Percentiles rank a stretch among this genome's conserved stretches.
Evolutionary conservation across 1,139 yeast species (phyloP).

Genomic region (Williopsis jadinii): DNA sequence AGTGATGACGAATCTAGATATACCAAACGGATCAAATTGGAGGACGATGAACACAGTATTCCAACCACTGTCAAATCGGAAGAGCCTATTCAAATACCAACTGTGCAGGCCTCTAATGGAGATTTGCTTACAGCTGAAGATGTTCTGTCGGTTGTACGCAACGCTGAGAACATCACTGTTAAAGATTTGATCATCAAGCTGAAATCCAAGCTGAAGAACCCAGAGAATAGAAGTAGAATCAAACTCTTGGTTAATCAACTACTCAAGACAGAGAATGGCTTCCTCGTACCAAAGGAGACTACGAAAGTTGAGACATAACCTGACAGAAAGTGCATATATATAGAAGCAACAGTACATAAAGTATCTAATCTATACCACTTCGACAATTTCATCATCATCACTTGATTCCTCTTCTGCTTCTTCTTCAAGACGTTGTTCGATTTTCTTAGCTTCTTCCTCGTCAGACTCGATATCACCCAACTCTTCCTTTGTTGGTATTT

Average conservation of each 20-base stretch:
- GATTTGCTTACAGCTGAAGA: conserved; percentile 58
- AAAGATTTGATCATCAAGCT: conserved; percentile 57
- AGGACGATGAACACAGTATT: conserved; percentile 3
- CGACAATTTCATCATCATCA: conserved; percentile 14
- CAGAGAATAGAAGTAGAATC: conserved; percentile 63
- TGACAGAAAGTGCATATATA: neutral
- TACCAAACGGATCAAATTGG: conserved; percentile 39
- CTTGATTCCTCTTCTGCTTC: conserved; percentile 21
- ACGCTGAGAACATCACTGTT: conserved; percentile 40
- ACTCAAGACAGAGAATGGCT: conserved; percentile 61
- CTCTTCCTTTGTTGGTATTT: conserved; percentile 35
- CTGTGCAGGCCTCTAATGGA: conserved; percentile 18
- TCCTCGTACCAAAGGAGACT: conserved; percentile 43
- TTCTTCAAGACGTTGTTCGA: conserved; percentile 17
- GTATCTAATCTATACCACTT: conserved; percentile 6
- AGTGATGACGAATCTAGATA: conserved; percentile 17
- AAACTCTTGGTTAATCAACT: conserved; percentile 63
- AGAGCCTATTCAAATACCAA: neutral
- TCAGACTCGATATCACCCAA: conserved; percentile 31
- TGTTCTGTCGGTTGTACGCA: conserved; percentile 56
- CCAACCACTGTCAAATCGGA: neutral
- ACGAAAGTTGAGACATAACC: neutral
- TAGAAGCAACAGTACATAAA: neutral
- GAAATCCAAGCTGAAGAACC: conserved; percentile 60
- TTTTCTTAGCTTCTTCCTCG: conserved; percentile 54